Conservation (phyloP, 345 rosid genomes). For the Litchi chinensis region DNA sequence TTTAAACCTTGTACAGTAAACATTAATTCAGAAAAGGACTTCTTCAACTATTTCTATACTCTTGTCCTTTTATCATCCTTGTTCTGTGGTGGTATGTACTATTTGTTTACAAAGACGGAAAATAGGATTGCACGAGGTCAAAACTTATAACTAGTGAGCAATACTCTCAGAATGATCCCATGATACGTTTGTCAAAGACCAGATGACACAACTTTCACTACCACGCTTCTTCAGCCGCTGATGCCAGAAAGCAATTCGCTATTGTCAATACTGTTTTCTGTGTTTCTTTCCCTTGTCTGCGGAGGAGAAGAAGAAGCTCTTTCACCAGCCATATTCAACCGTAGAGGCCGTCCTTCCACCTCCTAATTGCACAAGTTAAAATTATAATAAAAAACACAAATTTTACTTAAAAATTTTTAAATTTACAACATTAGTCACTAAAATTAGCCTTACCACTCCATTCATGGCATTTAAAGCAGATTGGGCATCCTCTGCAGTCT, state of each 20-base stretch:
- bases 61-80: background rate
- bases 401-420: background rate
- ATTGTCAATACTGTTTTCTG: slow-evolving; percentile 40
- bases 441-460: slow-evolving; percentile 62
- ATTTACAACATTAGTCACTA: background rate
- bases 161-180: background rate
- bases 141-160: background rate
- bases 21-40: background rate
- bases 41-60: background rate
- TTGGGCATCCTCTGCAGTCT: slow-evolving; percentile 61
- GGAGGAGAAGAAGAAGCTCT: slow-evolving; percentile 41
- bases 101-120: background rate
- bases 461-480: slow-evolving; percentile 67
- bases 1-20: background rate
- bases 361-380: slow-evolving; percentile 50
- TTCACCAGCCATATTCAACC: slow-evolving; percentile 68
- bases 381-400: slow-evolving; percentile 10
- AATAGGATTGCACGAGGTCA: background rate
- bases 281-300: slow-evolving; percentile 20
- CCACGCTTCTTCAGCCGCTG: slow-evolving; percentile 35
- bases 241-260: slow-evolving; percentile 53
- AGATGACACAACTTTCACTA: background rate
- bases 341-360: slow-evolving; percentile 84
- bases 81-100: slow-evolving; percentile 10
- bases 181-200: background rate